These are phyloP conservation scores for Sporisorium iseilematis-ciliati DNA, from an alignment of 1,284 basidiomycete genomes.

Conservation along the genomic window DNA sequence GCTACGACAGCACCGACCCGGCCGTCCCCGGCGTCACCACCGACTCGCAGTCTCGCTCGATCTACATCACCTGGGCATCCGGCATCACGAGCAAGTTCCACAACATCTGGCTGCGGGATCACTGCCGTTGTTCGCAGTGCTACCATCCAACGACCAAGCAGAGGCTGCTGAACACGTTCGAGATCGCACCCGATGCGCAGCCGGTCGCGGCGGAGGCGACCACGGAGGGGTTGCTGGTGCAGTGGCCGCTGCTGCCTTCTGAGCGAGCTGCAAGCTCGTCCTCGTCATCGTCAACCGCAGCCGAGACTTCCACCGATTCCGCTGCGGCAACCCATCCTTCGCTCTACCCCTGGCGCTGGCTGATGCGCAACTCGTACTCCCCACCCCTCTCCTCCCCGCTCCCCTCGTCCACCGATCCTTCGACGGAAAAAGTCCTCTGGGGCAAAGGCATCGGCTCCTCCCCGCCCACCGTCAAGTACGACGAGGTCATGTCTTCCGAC, in stretches of 20 bases:
- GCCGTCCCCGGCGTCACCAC: conserved; percentile 32
- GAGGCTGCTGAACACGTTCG: conserved; percentile 84
- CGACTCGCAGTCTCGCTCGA: conserved; percentile 26
- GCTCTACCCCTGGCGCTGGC: conserved; percentile 87
- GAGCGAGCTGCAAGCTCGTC: conserved; percentile 18
- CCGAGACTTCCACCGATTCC: conserved; percentile 8
- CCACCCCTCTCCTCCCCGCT: conserved; percentile 72
- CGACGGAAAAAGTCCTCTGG: conserved; percentile 76
- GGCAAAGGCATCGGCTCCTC: conserved; percentile 80
- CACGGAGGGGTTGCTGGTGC: conserved; percentile 78
- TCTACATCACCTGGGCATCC: conserved; percentile 49
- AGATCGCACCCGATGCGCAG: conserved; percentile 82
- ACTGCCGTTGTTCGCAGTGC: conserved; percentile 88
- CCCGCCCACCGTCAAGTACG: conserved; percentile 82
- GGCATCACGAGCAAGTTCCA: conserved; percentile 71
- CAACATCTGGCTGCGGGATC: conserved; percentile 81
- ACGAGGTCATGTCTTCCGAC: conserved; percentile 81
- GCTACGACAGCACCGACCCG: conserved; percentile 27
- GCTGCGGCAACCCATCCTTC: conserved; percentile 74
- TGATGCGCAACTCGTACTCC: conserved; percentile 80
- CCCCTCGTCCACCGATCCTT: conserved; percentile 71
- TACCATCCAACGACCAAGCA: conserved; percentile 92
- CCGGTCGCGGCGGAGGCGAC: conserved; percentile 77
- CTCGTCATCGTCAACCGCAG: conserved; percentile 4
- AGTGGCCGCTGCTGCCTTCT: conserved; percentile 69